These are phyloP conservation scores for Hibiscus syriacus DNA, from an alignment of 345 rosid species.

Conservation along the genomic window DNA sequence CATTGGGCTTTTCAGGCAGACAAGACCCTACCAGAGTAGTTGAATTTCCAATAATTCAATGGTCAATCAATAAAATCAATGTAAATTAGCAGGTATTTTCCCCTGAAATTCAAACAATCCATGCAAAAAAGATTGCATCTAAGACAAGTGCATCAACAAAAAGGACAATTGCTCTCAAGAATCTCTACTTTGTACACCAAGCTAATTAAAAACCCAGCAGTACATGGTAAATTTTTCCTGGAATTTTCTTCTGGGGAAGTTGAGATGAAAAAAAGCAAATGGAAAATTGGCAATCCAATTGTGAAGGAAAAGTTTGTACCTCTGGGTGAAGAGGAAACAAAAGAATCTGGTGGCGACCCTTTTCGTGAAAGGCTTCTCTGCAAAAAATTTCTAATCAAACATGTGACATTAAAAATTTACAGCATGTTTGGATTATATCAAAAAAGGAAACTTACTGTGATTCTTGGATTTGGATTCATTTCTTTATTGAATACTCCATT, in stretches of 20 bases:
- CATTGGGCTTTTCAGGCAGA: constrained; percentile 48
- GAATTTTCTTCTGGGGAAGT: neutral
- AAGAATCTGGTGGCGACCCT: constrained; percentile 49
- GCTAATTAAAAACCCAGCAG: neutral
- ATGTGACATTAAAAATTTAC: neutral
- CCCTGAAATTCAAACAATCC: neutral
- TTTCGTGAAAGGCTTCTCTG: constrained; percentile 76
- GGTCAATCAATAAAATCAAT: neutral
- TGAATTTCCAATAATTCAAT: constrained; percentile 10
- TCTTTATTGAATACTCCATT: constrained; percentile 12
- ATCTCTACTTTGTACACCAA: neutral
- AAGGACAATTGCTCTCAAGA: neutral
- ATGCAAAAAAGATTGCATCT: neutral
- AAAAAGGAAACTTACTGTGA: constrained; percentile 29
- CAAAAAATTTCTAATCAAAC: constrained; percentile 17
- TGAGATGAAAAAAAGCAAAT: neutral
- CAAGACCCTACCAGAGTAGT: constrained; percentile 24
- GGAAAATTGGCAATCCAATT: neutral
- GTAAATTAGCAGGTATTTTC: neutral
- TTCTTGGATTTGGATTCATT: constrained; percentile 37
- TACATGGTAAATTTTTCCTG: neutral
- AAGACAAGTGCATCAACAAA: neutral
- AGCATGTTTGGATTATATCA: neutral
- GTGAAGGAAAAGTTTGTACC: constrained; percentile 29
- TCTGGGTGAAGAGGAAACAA: constrained; percentile 42